Evolutionary conservation across 225 moss, liverwort and hornwort genomes (phyloP).

Genomic region (Climacium dendroides): DNA sequence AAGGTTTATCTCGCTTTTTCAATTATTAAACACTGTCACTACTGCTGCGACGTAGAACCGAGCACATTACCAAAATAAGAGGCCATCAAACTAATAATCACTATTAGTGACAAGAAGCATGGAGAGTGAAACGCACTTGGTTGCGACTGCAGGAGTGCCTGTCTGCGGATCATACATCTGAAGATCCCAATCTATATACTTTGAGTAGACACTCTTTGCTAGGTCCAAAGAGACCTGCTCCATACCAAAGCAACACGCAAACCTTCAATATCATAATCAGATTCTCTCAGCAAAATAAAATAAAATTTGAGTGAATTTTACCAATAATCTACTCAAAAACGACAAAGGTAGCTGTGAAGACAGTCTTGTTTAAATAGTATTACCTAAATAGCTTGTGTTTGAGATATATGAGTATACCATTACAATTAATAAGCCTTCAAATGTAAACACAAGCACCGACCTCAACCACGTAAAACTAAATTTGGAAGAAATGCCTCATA

Average conservation of each 20-base stretch:
- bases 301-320: not conserved
- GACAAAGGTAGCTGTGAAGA: not conserved
- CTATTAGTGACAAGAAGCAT: not conserved
- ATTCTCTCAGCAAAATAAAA: not conserved
- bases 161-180: constrained; percentile 84
- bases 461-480: not conserved
- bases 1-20: not conserved
- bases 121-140: constrained; percentile 49
- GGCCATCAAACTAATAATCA: not conserved
- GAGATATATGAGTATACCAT: not conserved
- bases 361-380: not conserved
- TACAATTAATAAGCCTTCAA: not conserved
- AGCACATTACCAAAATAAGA: not conserved
- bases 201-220: constrained; percentile 78
- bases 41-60: not conserved
- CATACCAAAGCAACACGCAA: not conserved
- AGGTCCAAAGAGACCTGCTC: constrained; percentile 88
- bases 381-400: not conserved
- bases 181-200: constrained; percentile 96
- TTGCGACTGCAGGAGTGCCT: constrained; percentile 79
- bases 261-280: not conserved
- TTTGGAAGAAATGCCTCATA: constrained; percentile 9
- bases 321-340: not conserved
- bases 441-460: not conserved
- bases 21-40: not conserved